Evolutionary conservation across 768 basidiomycete genomes (phyloP), one percentile per base, ranked within the genome.

Genomic region (Lactarius quietus): DNA sequence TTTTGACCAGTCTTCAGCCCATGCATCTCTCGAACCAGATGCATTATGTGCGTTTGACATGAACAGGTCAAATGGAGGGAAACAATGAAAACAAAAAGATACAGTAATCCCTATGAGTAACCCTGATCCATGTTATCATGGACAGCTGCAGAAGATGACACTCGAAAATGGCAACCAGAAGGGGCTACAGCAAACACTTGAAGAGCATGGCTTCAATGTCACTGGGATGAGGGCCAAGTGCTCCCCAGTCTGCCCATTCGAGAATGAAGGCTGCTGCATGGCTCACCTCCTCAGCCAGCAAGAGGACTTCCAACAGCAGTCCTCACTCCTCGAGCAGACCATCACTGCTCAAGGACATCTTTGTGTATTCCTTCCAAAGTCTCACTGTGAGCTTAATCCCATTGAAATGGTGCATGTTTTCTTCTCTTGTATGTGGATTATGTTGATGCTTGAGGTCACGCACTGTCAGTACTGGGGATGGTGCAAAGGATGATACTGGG

Each of bases 1-100:
- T 18, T 58, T 58, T 29, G 41, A 58, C 29, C 57, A 58, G n/a
- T 58, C 57, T 1, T 58, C 57, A 18, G 57, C 39, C 9, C 57
- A 58, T 8, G 57, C 39, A 0, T 59, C 31, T 0, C 33, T 59
- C 7, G 10, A 12, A n/a, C 29, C 31, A 6, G 43, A 59, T 51
- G 31, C 33, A 5, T 45, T 59, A 3, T 7, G 45, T 17, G 33
- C 59, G 3, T 59, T 48, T 26, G 33, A 45, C 20, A 59, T 59
- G 57, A n/a, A n/a, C n/a, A n/a, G n/a, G n/a, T n/a, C n/a, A n/a
- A n/a, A n/a, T n/a, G n/a, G n/a, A n/a, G n/a, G 33, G 8, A 23
- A 26, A 18, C 31, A 59, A 23, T 2, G n/a, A 15, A 59, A 31
- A n/a, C 45, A 59, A 36, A 45, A 43, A 14, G 59, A 48, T 9